These are phyloP conservation scores for Arachnomyces sp. DNA, from an alignment of 2,329 filamentous ascomycete genomes.

Conservation along the genomic window DNA sequence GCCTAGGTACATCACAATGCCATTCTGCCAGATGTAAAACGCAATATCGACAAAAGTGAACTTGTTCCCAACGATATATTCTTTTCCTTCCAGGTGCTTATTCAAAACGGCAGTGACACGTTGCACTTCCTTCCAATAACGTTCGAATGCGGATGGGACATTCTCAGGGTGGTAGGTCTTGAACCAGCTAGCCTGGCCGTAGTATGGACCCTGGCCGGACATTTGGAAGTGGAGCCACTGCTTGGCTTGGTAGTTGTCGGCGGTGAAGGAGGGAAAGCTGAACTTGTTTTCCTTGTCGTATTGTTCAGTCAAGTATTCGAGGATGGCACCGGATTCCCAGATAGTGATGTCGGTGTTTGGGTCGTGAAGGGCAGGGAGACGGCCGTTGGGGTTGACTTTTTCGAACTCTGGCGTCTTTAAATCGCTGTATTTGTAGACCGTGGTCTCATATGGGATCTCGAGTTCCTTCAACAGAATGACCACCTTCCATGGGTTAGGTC, in stretches of 20 bases:
- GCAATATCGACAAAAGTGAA: slow-evolving; percentile 35
- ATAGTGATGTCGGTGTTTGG: slow-evolving; percentile 32
- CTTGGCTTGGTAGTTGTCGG: slow-evolving; percentile 32
- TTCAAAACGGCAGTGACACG: slow-evolving; percentile 39
- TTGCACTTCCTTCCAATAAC: slow-evolving; percentile 39
- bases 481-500: slow-evolving; percentile 26
- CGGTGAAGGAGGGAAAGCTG: slow-evolving; percentile 25
- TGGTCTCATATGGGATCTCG: slow-evolving; percentile 22
- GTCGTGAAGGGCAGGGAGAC: slow-evolving; percentile 28
- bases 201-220: slow-evolving; percentile 44
- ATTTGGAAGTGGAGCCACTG: slow-evolving; percentile 42
- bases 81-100: slow-evolving; percentile 13
- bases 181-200: slow-evolving; percentile 42
- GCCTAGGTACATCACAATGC: neutral
- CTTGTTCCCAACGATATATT: slow-evolving; percentile 39
- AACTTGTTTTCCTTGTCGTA: slow-evolving; percentile 37
- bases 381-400: slow-evolving; percentile 27
- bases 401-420: slow-evolving; percentile 24
- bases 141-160: slow-evolving; percentile 34
- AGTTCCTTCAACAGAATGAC: slow-evolving; percentile 26
- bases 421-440: slow-evolving; percentile 13
- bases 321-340: slow-evolving; percentile 40
- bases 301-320: slow-evolving; percentile 37
- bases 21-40: slow-evolving; percentile 21
- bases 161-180: slow-evolving; percentile 35